These are phyloP conservation scores for Fusarium tupiense DNA, from an alignment of 2,329 filamentous ascomycete species.

Conservation along the genomic window DNA sequence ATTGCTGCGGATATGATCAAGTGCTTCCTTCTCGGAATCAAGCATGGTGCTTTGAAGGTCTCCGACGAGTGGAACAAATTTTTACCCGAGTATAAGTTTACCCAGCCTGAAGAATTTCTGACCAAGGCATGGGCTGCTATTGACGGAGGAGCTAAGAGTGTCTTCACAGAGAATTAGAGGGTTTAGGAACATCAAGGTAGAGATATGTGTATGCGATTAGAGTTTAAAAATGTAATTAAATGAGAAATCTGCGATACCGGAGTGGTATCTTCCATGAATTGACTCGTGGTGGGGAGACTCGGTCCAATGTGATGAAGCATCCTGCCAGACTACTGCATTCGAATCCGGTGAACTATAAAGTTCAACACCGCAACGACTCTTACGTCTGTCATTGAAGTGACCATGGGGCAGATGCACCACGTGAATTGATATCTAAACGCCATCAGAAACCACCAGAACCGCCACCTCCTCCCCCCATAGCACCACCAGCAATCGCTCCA, in stretches of 20 bases:
- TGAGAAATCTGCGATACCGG: background rate
- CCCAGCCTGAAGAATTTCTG: constrained; percentile 54
- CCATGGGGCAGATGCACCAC: too few species aligned
- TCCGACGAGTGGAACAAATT: constrained; percentile 56
- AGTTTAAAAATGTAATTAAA: background rate
- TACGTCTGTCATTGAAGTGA: background rate
- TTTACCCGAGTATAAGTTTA: constrained; percentile 56
- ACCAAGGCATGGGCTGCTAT: constrained; percentile 40
- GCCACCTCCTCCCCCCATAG: background rate
- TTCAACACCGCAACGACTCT: background rate
- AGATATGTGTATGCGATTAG: background rate
- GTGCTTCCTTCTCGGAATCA: constrained; percentile 16
- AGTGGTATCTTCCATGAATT: background rate
- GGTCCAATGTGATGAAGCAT: too few species aligned
- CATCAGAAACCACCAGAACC: background rate
- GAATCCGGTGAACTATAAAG: background rate
- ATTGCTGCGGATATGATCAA: background rate
- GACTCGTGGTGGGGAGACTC: too few species aligned
- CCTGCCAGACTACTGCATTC: background rate
- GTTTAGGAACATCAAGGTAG: background rate
- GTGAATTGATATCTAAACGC: too few species aligned
- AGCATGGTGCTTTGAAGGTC: constrained; percentile 44
- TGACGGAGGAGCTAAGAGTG: constrained; percentile 14
- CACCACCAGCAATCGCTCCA: background rate
- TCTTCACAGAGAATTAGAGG: background rate